Percentiles rank a stretch among this genome's conserved stretches.
These are phyloP conservation scores for Psilocybe cubensis DNA, from an alignment of 768 basidiomycete species.

Conservation along the genomic window DNA sequence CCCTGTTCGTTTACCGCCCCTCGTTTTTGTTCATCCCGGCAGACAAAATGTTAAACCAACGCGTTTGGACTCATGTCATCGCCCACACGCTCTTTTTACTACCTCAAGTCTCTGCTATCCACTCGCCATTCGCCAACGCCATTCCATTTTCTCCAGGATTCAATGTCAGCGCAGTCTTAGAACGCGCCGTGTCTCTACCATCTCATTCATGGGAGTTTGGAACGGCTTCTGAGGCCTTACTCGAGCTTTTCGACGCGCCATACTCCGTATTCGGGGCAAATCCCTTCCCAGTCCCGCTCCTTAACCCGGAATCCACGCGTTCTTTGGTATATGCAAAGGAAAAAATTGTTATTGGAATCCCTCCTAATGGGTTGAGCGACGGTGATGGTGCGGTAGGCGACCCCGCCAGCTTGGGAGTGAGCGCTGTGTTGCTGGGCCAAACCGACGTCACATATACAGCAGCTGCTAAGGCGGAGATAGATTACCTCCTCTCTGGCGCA, in stretches of 20 bases:
- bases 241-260: constrained; percentile 45
- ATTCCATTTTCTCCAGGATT: constrained; percentile 43
- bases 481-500: constrained; percentile 36
- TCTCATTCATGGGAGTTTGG: constrained; percentile 55
- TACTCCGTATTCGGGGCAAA: constrained; percentile 42
- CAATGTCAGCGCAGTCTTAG: constrained; percentile 36
- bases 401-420: constrained; percentile 52
- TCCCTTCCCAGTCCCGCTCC: constrained; percentile 38
- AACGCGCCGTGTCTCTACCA: constrained; percentile 38
- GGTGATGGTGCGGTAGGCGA: constrained; percentile 49
- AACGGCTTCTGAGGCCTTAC: constrained; percentile 42
- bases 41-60: not conserved
- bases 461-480: constrained; percentile 34
- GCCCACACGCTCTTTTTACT: constrained; percentile 8
- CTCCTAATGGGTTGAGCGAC: constrained; percentile 35
- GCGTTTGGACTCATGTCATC: not conserved
- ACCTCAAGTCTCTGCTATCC: not conserved
- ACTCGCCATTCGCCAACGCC: constrained; percentile 5
- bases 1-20: not conserved
- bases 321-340: constrained; percentile 41
- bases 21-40: not conserved
- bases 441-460: constrained; percentile 31
- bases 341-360: constrained; percentile 39
- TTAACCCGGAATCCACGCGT: constrained; percentile 23
- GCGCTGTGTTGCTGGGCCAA: constrained; percentile 46